Evolutionary conservation across 768 basidiomycete species (phyloP).

Genomic region (Dioszegia crocea): DNA sequence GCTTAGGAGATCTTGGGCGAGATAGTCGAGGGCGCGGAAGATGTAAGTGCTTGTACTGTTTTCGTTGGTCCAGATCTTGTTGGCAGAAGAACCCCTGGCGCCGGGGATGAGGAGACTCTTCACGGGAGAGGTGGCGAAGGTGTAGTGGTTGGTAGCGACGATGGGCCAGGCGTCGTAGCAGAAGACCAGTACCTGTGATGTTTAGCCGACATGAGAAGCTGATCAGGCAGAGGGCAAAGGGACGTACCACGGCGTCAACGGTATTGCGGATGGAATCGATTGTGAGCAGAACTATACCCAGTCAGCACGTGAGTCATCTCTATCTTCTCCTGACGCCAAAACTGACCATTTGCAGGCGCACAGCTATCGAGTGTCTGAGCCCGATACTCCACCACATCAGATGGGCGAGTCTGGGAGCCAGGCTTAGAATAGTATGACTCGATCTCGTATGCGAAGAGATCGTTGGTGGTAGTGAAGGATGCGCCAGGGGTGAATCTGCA

Average conservation of each 20-base stretch:
- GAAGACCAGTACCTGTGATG: not conserved
- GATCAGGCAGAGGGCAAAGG: no score
- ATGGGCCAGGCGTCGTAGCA: constrained; percentile 5
- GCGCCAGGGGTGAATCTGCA: not conserved
- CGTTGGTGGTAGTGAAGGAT: not conserved
- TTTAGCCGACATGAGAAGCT: not conserved
- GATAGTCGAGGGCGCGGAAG: constrained; percentile 1
- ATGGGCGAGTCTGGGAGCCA: not conserved
- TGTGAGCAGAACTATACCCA: not conserved
- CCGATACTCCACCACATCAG: constrained; percentile 1
- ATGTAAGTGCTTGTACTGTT: constrained; percentile 6
- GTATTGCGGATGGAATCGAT: not conserved
- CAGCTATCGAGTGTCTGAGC: not conserved
- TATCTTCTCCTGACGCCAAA: not conserved
- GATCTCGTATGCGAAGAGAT: not conserved
- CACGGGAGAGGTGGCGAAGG: not conserved
- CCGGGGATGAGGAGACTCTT: constrained; percentile 1
- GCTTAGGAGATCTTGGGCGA: not conserved
- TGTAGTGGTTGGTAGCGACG: constrained; percentile 5
- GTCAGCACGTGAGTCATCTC: not conserved
- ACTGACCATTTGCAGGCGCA: not conserved
- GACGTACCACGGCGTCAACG: not conserved
- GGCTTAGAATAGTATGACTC: constrained; percentile 1
- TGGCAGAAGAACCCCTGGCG: not conserved
- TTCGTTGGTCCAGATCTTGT: constrained; percentile 7